Conservation (phyloP, 441 rosid species). For the Adansonia rubrostipa region DNA sequence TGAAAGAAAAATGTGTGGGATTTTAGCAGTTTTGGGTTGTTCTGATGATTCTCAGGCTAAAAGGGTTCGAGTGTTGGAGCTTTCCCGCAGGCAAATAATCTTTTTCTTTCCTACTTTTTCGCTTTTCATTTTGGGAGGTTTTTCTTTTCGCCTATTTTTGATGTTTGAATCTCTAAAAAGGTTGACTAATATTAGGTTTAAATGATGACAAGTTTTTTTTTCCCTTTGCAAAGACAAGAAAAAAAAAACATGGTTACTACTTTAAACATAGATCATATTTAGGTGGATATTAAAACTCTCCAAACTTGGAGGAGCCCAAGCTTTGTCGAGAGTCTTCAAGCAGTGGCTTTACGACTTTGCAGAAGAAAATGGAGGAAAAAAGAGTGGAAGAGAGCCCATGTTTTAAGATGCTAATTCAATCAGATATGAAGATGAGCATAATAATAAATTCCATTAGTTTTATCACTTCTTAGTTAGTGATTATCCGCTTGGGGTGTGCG, state of each 20-base stretch:
- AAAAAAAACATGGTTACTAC: not conserved
- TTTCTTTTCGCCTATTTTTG: not conserved
- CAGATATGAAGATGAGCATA: not conserved
- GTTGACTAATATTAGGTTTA: not conserved
- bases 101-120: not conserved
- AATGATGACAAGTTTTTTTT: no score
- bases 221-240: no score
- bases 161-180: not conserved
- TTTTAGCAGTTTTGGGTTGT: slow-evolving; percentile 87
- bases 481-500: not conserved
- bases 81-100: slow-evolving; percentile 77
- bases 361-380: not conserved
- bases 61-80: slow-evolving; percentile 90
- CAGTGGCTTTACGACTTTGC: not conserved
- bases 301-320: not conserved
- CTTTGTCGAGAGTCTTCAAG: not conserved
- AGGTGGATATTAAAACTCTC: not conserved
- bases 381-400: not conserved
- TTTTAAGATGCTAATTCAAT: slow-evolving; percentile 2
- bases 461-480: not conserved
- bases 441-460: not conserved
- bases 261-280: no score
- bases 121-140: not conserved
- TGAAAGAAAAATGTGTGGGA: slow-evolving; percentile 72
- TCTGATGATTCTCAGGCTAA: slow-evolving; percentile 85